These are phyloP conservation scores for Eurotiales sp. DNA, from an alignment of 2,329 filamentous ascomycete species.

Conservation along the genomic window DNA sequence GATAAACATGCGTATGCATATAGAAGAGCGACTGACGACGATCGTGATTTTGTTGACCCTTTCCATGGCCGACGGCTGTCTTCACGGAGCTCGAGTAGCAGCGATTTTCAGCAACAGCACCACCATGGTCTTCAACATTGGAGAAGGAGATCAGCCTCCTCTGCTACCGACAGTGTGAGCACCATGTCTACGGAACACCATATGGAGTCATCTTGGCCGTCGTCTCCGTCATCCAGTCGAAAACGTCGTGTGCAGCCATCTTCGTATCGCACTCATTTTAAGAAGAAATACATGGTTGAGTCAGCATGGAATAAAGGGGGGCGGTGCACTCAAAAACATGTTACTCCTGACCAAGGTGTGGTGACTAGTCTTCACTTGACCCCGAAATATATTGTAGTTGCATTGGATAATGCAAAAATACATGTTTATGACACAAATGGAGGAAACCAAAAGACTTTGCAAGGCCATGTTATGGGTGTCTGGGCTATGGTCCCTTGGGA, in stretches of 20 bases:
- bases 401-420: constrained; percentile 96
- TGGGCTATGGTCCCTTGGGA: constrained; percentile 99
- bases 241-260: constrained; percentile 61
- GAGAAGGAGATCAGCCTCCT: constrained; percentile 27
- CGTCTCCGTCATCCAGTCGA: constrained; percentile 26
- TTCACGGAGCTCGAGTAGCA: constrained; percentile 20
- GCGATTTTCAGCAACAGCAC: neutral
- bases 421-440: constrained; percentile 95
- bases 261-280: constrained; percentile 95
- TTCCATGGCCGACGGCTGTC: constrained; percentile 25
- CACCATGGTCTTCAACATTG: constrained; percentile 18
- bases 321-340: constrained; percentile 76
- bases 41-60: constrained; percentile 33
- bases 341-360: constrained; percentile 93
- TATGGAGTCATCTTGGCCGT: constrained; percentile 28
- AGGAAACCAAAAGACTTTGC: constrained; percentile 78
- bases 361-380: constrained; percentile 95
- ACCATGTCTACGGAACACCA: constrained; percentile 39
- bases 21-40: constrained; percentile 51
- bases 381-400: constrained; percentile 93
- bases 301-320: constrained; percentile 94
- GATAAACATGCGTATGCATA: constrained; percentile 97
- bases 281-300: constrained; percentile 94
- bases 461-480: constrained; percentile 97
- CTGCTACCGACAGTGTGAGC: constrained; percentile 45